A percentile compares a stretch with the other conserved stretches of the same genome.
phyloP scores from a whole-genome alignment of 805 yeast genomes.

The Starmerella cellae region DNA sequence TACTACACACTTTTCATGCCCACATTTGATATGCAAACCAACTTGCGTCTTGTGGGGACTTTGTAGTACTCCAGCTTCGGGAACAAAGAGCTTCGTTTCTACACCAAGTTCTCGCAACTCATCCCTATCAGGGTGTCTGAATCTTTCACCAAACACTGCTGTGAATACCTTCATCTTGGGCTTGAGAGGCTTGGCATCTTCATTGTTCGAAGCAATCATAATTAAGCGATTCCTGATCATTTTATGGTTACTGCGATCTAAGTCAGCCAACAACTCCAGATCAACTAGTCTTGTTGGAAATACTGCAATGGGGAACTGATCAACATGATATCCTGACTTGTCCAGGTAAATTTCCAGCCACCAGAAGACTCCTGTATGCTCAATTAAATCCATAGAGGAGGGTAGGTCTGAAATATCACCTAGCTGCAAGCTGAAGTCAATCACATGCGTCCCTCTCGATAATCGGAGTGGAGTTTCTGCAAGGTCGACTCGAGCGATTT shows the following conservation, averaged over 20 bases:
- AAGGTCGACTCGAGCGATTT: background rate
- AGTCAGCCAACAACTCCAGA: background rate
- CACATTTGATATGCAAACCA: background rate
- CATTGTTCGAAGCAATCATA: background rate
- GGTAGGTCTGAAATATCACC: background rate
- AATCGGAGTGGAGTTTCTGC: no score
- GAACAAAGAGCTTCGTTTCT: background rate
- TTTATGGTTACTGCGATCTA: background rate
- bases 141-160: constrained; percentile 6
- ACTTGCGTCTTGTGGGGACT: constrained; percentile 8
- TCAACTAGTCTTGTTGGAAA: background rate
- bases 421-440: background rate
- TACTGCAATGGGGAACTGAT: background rate
- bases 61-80: constrained; percentile 8
- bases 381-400: background rate
- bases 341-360: background rate
- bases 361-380: background rate
- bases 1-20: background rate
- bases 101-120: constrained; percentile 7
- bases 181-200: constrained; percentile 1
- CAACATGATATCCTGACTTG: background rate
- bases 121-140: constrained; percentile 1
- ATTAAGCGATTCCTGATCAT: background rate
- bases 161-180: background rate
- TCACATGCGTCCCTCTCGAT: background rate